Evolutionary conservation across 495 filamentous ascomycete species (phyloP).

Genomic region (Penicillium taxi): DNA sequence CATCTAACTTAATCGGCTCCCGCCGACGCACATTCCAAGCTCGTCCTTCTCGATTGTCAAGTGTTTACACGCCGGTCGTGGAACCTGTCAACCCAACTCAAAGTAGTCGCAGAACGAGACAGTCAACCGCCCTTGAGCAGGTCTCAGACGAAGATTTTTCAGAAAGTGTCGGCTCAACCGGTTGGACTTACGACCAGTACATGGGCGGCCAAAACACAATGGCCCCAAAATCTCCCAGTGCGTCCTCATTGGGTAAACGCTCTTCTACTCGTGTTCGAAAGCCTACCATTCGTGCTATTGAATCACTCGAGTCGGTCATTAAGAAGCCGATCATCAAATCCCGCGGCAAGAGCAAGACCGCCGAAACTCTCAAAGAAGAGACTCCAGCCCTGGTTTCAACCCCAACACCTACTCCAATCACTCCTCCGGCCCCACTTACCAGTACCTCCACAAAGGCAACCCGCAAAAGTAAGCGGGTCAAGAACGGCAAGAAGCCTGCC

Average conservation of each 20-base stretch:
- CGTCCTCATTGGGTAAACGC: conserved; percentile 23
- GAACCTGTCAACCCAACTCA: conserved; percentile 10
- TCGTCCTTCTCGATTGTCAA: conserved; percentile 19
- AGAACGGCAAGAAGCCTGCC: conserved; percentile 2
- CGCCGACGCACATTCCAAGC: conserved; percentile 15
- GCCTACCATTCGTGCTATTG: conserved; percentile 33
- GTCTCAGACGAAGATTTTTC: conserved; percentile 10
- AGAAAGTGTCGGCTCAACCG: conserved; percentile 7
- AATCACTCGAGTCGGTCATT: conserved; percentile 28
- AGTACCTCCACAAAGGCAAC: too few species aligned
- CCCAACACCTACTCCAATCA: too few species aligned
- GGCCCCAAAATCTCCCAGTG: conserved; percentile 23
- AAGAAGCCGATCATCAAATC: conserved; percentile 11
- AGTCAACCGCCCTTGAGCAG: conserved; percentile 9
- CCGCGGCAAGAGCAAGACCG: conserved; percentile 3
- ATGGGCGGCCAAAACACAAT: conserved; percentile 19
- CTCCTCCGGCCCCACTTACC: too few species aligned
- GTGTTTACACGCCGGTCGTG: conserved; percentile 17
- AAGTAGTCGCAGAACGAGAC: conserved; percentile 12
- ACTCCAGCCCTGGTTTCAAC: too few species aligned
- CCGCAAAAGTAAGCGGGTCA: conserved; percentile 5
- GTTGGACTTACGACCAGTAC: conserved; percentile 15
- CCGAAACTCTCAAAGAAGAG: neutral
- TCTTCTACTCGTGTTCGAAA: conserved; percentile 32
- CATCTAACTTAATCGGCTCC: conserved; percentile 10